Evolutionary conservation across 2,329 filamentous ascomycete genomes (phyloP).

Genomic region (Xylariaceae sp.): DNA sequence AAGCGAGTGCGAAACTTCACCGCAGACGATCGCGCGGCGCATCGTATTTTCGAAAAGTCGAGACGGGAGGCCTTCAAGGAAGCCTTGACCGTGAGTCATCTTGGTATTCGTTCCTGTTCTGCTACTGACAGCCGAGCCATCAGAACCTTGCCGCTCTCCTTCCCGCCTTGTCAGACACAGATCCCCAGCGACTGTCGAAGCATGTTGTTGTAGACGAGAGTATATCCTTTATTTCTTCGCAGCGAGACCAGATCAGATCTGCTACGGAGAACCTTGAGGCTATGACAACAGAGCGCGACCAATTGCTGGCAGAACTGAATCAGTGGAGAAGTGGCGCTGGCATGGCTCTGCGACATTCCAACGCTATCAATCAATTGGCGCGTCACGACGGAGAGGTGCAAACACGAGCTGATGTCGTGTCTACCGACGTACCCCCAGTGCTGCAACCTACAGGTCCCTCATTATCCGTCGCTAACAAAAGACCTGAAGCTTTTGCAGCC

Average conservation of each 20-base stretch:
- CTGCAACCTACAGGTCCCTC: too few relatives aligned
- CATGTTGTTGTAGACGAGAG: conserved; percentile 37
- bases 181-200: conserved; percentile 36
- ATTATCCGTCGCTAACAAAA: too few relatives aligned
- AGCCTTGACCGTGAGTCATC: conserved; percentile 30
- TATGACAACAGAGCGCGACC: conserved; percentile 18
- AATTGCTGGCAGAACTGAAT: conserved; percentile 20
- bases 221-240: conserved; percentile 28
- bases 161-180: conserved; percentile 31
- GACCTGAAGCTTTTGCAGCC: too few relatives aligned
- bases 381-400: too few relatives aligned
- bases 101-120: conserved; percentile 1
- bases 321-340: conserved; percentile 19
- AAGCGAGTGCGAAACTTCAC: conserved; percentile 38
- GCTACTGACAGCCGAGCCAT: conserved; percentile 5
- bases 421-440: too few relatives aligned
- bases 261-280: conserved; percentile 14
- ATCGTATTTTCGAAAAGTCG: conserved; percentile 38
- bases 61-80: conserved; percentile 40
- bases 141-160: conserved; percentile 35
- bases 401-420: too few relatives aligned
- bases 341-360: conserved; percentile 19
- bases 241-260: conserved; percentile 21
- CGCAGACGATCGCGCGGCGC: conserved; percentile 37
- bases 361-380: too few relatives aligned